phyloP scores from a whole-genome alignment of 257 asterid genomes.

The Salvia miltiorrhiza region DNA sequence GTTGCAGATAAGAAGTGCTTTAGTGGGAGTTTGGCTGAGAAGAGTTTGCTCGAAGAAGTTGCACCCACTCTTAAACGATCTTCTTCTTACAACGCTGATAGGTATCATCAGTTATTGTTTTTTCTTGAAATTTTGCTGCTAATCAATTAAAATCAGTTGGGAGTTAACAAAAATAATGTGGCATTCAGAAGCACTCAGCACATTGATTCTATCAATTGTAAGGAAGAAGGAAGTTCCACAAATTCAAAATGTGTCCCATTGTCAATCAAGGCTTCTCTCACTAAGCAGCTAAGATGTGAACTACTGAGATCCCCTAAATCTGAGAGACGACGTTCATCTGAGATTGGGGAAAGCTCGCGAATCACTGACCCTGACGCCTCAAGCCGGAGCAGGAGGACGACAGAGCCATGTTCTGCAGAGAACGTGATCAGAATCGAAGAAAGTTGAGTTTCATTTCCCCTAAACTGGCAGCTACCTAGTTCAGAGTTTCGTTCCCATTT shows the following conservation, averaged over 20 bases:
- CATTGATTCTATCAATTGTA: slow-evolving; percentile 45
- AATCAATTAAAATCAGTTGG: neutral
- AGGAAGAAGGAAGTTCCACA: slow-evolving; percentile 44
- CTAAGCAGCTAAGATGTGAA: slow-evolving; percentile 71
- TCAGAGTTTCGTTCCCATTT: slow-evolving; percentile 19
- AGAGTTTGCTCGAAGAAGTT: slow-evolving; percentile 54
- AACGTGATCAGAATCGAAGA: slow-evolving; percentile 76
- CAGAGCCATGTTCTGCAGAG: slow-evolving; percentile 29
- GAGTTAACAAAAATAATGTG: neutral
- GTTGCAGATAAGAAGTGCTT: slow-evolving; percentile 78
- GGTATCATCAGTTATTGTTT: slow-evolving; percentile 35
- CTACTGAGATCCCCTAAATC: slow-evolving; percentile 80
- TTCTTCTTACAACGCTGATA: slow-evolving; percentile 72
- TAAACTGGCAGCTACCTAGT: neutral
- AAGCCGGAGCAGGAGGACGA: slow-evolving; percentile 61
- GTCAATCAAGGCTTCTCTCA: slow-evolving; percentile 63
- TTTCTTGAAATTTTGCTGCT: neutral
- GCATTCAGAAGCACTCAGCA: slow-evolving; percentile 44
- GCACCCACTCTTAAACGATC: slow-evolving; percentile 58
- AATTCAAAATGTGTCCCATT: slow-evolving; percentile 67
- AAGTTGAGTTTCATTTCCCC: slow-evolving; percentile 56
- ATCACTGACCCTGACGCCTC: slow-evolving; percentile 40
- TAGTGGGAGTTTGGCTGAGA: slow-evolving; percentile 84
- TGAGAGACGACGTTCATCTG: slow-evolving; percentile 79
- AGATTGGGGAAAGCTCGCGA: slow-evolving; percentile 52